Evolutionary conservation across 345 rosid genomes (phyloP).

Genomic region (Iberis pinnata): DNA sequence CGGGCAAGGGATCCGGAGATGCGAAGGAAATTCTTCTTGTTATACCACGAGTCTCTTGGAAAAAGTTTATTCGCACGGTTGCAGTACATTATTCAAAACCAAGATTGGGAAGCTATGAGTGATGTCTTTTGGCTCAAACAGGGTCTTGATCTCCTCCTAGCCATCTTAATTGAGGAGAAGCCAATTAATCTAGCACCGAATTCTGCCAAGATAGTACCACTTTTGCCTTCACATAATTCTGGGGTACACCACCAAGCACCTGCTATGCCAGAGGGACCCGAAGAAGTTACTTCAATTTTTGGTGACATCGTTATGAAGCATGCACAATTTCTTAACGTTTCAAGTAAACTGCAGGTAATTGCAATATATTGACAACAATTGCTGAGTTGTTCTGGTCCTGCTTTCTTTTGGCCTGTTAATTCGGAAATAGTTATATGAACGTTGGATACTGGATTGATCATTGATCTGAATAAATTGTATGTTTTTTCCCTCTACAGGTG

Average conservation of each 20-base stretch:
- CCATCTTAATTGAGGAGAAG: slow-evolving; percentile 72
- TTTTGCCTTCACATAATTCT: slow-evolving; percentile 48
- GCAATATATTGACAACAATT: not conserved
- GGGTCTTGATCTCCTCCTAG: slow-evolving; percentile 94
- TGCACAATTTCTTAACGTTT: slow-evolving; percentile 67
- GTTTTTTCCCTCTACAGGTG: slow-evolving; percentile 49
- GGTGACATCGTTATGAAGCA: slow-evolving; percentile 72
- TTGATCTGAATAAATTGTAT: slow-evolving; percentile 35
- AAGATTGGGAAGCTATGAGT: slow-evolving; percentile 97
- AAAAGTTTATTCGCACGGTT: slow-evolving; percentile 71
- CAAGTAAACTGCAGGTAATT: slow-evolving; percentile 85
- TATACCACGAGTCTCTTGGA: slow-evolving; percentile 73
- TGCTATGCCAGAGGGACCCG: slow-evolving; percentile 52
- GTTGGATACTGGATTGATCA: slow-evolving; percentile 11
- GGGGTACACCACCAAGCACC: slow-evolving; percentile 44
- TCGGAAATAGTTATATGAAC: not conserved
- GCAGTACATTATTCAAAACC: slow-evolving; percentile 75
- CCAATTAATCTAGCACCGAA: slow-evolving; percentile 92
- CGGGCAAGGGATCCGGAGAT: slow-evolving; percentile 89
- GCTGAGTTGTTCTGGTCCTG: slow-evolving; percentile 7
- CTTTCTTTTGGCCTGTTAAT: slow-evolving; percentile 12
- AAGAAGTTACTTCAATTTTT: slow-evolving; percentile 65
- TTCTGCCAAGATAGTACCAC: slow-evolving; percentile 78
- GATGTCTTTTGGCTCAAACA: slow-evolving; percentile 99
- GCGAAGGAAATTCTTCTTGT: slow-evolving; percentile 70